Conservation (phyloP, 768 basidiomycete species). For the Plicaturopsis crispa region DNA sequence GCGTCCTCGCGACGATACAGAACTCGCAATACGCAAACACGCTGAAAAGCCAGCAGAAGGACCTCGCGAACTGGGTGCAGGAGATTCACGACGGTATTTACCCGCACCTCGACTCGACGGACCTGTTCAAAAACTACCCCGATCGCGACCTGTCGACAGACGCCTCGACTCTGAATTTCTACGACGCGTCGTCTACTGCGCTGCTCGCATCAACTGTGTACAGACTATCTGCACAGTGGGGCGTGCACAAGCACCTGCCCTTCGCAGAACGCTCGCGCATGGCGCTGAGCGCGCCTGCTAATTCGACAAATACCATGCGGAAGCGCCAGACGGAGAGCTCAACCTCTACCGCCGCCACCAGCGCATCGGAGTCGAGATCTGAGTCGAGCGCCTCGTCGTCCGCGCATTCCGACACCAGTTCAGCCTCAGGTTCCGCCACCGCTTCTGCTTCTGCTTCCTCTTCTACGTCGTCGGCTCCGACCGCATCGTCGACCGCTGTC, state of each 20-base stretch:
- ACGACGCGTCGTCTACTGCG: conserved; percentile 67
- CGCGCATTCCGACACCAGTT: conserved; percentile 1
- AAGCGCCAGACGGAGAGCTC: conserved; percentile 13
- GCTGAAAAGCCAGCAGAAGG: conserved; percentile 43
- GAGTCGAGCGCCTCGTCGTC: neutral
- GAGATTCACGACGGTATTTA: conserved; percentile 78
- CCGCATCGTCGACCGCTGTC: conserved; percentile 9
- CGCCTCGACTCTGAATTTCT: conserved; percentile 40
- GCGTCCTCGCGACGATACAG: conserved; percentile 71
- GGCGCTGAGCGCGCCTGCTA: conserved; percentile 18
- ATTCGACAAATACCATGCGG: conserved; percentile 3
- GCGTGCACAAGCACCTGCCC: conserved; percentile 41
- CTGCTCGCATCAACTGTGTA: conserved; percentile 75
- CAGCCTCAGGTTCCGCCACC: conserved; percentile 1
- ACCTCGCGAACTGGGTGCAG: conserved; percentile 55
- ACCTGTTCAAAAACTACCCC: conserved; percentile 69
- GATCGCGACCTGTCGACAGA: conserved; percentile 29
- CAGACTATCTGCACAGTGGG: conserved; percentile 51
- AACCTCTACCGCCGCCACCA: conserved; percentile 6
- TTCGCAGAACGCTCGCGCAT: conserved; percentile 38
- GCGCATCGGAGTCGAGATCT: conserved; percentile 1
- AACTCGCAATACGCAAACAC: conserved; percentile 45
- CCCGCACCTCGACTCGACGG: conserved; percentile 33
- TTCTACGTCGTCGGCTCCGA: conserved; percentile 1
- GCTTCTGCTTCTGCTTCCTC: conserved; percentile 9